phyloP scores from a whole-genome alignment of 306 rosid genomes.

The Sesbania bispinosa region DNA sequence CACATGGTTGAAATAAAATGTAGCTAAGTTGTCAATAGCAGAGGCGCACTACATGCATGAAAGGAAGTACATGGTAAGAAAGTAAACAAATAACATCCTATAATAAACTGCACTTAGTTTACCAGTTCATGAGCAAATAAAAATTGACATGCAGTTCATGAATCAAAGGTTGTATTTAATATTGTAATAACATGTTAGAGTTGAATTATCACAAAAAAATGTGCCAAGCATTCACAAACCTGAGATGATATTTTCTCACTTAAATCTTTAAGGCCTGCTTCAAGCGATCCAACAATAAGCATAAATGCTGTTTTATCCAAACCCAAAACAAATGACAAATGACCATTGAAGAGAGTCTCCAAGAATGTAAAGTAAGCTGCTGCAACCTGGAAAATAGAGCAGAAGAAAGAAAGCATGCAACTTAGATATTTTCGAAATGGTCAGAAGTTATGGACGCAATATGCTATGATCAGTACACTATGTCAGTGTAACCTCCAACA shows the following conservation, averaged over 20 bases:
- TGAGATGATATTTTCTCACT: slow-evolving; percentile 75
- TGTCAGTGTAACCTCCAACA: neutral
- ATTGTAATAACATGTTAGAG: neutral
- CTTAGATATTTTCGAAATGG: neutral
- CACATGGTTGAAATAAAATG: slow-evolving; percentile 70
- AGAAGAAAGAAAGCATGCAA: neutral
- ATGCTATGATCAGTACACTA: neutral
- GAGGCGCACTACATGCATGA: slow-evolving; percentile 62
- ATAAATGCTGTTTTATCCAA: slow-evolving; percentile 63
- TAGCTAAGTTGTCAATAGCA: slow-evolving; percentile 79
- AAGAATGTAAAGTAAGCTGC: slow-evolving; percentile 74
- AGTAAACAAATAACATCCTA: neutral
- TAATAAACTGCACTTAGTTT: neutral
- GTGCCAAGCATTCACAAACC: slow-evolving; percentile 41
- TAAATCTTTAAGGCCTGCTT: slow-evolving; percentile 82
- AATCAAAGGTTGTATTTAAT: too few relatives aligned
- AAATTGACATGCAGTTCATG: too few relatives aligned
- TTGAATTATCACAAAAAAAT: neutral
- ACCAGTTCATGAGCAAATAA: slow-evolving; percentile 4
- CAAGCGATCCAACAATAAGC: slow-evolving; percentile 75
- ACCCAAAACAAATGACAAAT: slow-evolving; percentile 60
- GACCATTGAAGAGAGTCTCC: slow-evolving; percentile 71
- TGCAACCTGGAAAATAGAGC: slow-evolving; percentile 56
- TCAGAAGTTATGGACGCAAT: too few relatives aligned
- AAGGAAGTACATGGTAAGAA: neutral